Conservation (phyloP, 1,284 basidiomycete genomes). For the Ganoderma lingzhi region DNA sequence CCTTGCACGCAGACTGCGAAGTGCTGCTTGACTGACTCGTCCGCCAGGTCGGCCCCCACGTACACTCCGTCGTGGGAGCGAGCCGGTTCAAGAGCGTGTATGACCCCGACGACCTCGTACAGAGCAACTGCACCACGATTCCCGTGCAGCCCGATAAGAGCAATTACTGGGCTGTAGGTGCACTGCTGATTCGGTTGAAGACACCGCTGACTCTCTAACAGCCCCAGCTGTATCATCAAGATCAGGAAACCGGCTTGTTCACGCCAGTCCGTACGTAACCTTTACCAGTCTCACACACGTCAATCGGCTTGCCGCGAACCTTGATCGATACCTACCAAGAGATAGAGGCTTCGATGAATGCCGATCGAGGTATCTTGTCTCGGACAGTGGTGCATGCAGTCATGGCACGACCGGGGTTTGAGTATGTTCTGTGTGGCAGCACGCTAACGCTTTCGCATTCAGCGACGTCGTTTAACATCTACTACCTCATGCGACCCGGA, state of each 20-base stretch:
- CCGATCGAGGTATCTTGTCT: background rate
- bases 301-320: background rate
- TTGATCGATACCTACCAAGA: background rate
- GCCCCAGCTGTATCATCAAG: conserved; percentile 37
- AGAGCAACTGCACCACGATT: conserved; percentile 36
- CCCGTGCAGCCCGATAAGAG: conserved; percentile 39
- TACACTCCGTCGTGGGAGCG: conserved; percentile 41
- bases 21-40: background rate
- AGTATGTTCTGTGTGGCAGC: background rate
- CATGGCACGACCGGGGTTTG: background rate
- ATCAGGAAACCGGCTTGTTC: conserved; percentile 32
- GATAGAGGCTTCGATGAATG: background rate
- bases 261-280: conserved; percentile 33
- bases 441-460: conserved; percentile 10
- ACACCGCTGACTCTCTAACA: conserved; percentile 11
- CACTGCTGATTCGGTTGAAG: background rate
- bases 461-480: conserved; percentile 37
- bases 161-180: conserved; percentile 40
- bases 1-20: background rate
- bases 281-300: background rate
- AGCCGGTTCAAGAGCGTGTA: conserved; percentile 34
- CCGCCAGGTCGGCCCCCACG: conserved; percentile 34
- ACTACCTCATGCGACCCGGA: conserved; percentile 37
- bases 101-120: conserved; percentile 30
- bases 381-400: background rate